phyloP scores from a whole-genome alignment of 805 yeast species.

The Candida krabiensis region DNA sequence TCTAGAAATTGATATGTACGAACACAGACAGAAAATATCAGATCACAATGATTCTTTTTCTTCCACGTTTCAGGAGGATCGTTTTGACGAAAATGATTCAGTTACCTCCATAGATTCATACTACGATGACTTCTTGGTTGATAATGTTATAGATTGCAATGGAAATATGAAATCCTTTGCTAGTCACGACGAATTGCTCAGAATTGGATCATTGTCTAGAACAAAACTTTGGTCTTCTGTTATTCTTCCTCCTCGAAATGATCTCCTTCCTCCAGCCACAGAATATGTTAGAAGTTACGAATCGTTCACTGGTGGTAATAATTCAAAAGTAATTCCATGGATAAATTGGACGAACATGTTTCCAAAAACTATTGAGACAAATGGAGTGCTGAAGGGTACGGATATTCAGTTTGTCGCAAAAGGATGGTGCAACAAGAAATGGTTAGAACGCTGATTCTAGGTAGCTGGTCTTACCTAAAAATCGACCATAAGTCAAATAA shows the following conservation, averaged over 20 bases:
- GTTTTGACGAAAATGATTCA: conserved; percentile 10
- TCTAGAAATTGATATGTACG: conserved; percentile 35
- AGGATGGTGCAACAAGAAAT: conserved; percentile 45
- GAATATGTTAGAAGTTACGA: conserved; percentile 5
- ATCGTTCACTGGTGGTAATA: neutral
- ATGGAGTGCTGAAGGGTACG: conserved; percentile 18
- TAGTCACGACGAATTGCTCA: conserved; percentile 12
- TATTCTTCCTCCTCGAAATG: conserved; percentile 50
- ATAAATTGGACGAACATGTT: conserved; percentile 10
- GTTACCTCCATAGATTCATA: conserved; percentile 12
- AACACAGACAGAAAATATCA: conserved; percentile 22
- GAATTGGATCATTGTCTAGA: conserved; percentile 42
- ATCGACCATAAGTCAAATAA: conserved; percentile 8
- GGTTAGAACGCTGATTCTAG: too few species aligned
- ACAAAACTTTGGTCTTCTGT: conserved; percentile 54
- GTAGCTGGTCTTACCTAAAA: too few species aligned
- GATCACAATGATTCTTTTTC: conserved; percentile 7
- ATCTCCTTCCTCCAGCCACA: conserved; percentile 16
- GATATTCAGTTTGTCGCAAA: conserved; percentile 40
- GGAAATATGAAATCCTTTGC: too few species aligned
- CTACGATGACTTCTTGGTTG: conserved; percentile 8
- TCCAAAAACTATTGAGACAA: conserved; percentile 1
- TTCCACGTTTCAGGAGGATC: conserved; percentile 2
- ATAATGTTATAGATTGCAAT: neutral
- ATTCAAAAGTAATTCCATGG: conserved; percentile 16